A percentile compares a stretch with the other conserved stretches of the same genome.
These are phyloP conservation scores for Solanum bulbocastanum DNA, from an alignment of 257 asterid genomes.

Conservation along the genomic window DNA sequence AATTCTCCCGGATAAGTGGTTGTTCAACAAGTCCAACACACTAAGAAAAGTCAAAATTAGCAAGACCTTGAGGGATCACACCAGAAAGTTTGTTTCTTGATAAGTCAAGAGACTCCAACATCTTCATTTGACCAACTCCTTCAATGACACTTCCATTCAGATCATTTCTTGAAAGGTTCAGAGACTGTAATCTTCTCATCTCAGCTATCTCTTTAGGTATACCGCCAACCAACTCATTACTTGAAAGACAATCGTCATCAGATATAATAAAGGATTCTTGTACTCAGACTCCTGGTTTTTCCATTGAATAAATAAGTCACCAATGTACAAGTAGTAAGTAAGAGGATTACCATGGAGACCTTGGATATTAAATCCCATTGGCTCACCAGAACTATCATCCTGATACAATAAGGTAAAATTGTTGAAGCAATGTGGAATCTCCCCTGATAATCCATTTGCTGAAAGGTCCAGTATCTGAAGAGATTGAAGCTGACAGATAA, in stretches of 20 bases:
- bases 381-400: background rate
- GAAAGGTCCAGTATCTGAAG: background rate
- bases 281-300: background rate
- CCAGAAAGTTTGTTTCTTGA: slow-evolving; percentile 24
- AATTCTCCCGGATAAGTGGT: slow-evolving; percentile 17
- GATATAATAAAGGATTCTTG: background rate
- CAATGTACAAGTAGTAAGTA: background rate
- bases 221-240: slow-evolving; percentile 12
- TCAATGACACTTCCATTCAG: slow-evolving; percentile 14
- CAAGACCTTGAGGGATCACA: slow-evolving; percentile 13
- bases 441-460: background rate
- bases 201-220: slow-evolving; percentile 6
- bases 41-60: background rate
- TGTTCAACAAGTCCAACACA: slow-evolving; percentile 19
- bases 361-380: background rate
- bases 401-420: slow-evolving; percentile 4
- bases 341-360: background rate
- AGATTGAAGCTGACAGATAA: background rate
- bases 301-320: slow-evolving; percentile 13
- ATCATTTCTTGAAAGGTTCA: slow-evolving; percentile 18
- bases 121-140: slow-evolving; percentile 13
- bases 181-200: slow-evolving; percentile 11
- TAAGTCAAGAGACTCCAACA: slow-evolving; percentile 22
- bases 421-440: slow-evolving; percentile 7
- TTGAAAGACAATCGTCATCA: slow-evolving; percentile 23